Evolutionary conservation across 2,329 filamentous ascomycete species (phyloP).

Genomic region (Zymoseptoria tritici): DNA sequence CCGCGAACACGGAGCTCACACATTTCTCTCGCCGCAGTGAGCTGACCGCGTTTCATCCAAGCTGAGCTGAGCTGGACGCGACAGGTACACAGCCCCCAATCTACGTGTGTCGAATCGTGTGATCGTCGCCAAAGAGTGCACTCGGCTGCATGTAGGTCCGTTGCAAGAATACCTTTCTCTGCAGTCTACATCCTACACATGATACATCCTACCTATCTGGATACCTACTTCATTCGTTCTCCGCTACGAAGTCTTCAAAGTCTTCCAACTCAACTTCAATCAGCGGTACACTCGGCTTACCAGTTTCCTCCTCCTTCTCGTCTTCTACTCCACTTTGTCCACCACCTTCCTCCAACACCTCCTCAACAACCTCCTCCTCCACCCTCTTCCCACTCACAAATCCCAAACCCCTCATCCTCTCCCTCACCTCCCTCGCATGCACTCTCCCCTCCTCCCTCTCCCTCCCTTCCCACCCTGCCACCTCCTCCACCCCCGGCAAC

Average conservation of each 20-base stretch:
- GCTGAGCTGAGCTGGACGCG: background rate
- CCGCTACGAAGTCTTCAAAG: slow-evolving; percentile 12
- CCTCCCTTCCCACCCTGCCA: background rate
- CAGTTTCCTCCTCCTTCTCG: background rate
- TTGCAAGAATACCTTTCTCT: background rate
- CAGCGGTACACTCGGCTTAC: background rate
- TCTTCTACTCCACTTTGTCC: background rate
- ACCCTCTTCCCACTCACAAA: background rate
- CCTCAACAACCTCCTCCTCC: background rate
- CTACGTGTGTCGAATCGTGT: background rate
- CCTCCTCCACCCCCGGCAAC: slow-evolving; percentile 3
- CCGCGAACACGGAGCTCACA: background rate
- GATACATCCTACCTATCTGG: too few species aligned
- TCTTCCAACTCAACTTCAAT: slow-evolving; percentile 10
- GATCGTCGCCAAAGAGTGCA: background rate
- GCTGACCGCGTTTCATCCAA: background rate
- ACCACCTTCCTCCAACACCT: background rate
- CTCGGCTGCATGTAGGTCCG: background rate
- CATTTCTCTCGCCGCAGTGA: background rate
- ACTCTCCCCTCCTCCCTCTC: background rate
- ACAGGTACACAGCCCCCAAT: background rate
- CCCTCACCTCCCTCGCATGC: background rate
- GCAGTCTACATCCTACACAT: background rate
- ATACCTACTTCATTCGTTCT: slow-evolving; percentile 7
- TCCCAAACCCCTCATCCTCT: background rate